phyloP scores from a whole-genome alignment of 2,329 filamentous ascomycete species.

The Claviceps digitariae region DNA sequence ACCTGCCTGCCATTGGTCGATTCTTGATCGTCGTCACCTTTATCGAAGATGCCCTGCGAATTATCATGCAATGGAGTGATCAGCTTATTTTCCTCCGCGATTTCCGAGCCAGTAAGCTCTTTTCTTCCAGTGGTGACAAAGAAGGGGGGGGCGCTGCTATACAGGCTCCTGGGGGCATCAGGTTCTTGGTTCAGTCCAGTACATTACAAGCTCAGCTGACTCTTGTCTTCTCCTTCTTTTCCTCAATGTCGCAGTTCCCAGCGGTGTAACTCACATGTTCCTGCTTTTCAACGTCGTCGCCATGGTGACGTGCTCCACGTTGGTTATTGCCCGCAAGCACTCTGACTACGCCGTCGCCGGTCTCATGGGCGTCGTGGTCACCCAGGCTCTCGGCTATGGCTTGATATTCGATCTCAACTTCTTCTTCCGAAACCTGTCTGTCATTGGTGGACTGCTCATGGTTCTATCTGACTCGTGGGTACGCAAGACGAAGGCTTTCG shows the following conservation, averaged over 20 bases:
- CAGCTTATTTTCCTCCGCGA: constrained; percentile 87
- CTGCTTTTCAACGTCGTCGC: constrained; percentile 78
- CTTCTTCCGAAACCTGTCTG: constrained; percentile 96
- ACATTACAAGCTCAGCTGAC: neutral
- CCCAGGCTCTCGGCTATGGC: constrained; percentile 91
- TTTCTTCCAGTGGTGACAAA: neutral
- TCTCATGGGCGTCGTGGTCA: constrained; percentile 79
- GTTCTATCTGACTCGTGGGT: constrained; percentile 97
- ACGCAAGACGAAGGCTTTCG: constrained; percentile 92
- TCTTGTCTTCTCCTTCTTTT: neutral
- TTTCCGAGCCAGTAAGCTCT: constrained; percentile 75
- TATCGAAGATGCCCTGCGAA: constrained; percentile 88
- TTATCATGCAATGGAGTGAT: constrained; percentile 94
- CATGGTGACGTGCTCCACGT: constrained; percentile 68
- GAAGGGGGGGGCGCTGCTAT: too few species aligned
- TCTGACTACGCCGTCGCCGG: constrained; percentile 87
- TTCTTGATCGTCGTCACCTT: constrained; percentile 98
- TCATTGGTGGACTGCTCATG: constrained; percentile 95
- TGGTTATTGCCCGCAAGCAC: constrained; percentile 87
- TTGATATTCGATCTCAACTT: constrained; percentile 99
- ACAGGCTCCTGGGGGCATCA: neutral
- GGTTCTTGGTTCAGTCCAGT: neutral
- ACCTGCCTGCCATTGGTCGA: constrained; percentile 86
- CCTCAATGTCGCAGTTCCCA: constrained; percentile 49
- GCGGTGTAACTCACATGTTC: constrained; percentile 82